A percentile compares a stretch with the other conserved stretches of the same genome.
phyloP scores from a whole-genome alignment of 2,329 filamentous ascomycete genomes.

The Cryphonectria radicalis region DNA sequence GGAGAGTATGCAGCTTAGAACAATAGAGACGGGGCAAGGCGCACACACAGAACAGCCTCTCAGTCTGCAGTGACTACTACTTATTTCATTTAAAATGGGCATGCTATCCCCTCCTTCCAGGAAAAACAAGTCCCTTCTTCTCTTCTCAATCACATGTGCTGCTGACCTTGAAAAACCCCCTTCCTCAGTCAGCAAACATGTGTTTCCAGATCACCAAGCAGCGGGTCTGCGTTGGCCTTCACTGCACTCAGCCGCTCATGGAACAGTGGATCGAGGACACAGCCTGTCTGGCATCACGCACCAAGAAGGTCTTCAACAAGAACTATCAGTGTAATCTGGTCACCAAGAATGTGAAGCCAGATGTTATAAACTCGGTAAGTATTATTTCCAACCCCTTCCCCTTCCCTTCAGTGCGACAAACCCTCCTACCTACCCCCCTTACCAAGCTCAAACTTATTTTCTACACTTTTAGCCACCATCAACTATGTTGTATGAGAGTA shows the following conservation, averaged over 20 bases:
- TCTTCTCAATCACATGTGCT: background rate
- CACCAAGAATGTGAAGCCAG: conserved; percentile 3
- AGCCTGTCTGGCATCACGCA: background rate
- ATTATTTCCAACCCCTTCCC: background rate
- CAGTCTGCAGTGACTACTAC: background rate
- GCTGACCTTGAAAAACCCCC: background rate
- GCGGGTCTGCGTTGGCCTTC: background rate
- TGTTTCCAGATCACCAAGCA: conserved; percentile 8
- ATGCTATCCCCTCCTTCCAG: background rate
- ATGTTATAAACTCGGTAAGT: background rate
- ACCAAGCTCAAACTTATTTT: background rate
- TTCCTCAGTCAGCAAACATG: background rate
- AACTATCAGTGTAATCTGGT: background rate
- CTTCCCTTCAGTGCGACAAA: background rate
- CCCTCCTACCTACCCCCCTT: background rate
- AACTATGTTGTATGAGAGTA: too few relatives aligned
- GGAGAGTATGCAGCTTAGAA: background rate
- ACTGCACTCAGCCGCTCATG: background rate
- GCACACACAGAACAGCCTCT: background rate
- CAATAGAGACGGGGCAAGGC: background rate
- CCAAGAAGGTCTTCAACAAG: background rate
- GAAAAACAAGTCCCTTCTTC: background rate
- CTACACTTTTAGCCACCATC: background rate
- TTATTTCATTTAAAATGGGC: background rate
- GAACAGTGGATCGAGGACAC: background rate